phyloP scores from a whole-genome alignment of 2,329 filamentous ascomycete genomes.

The Mycogone perniciosa region DNA sequence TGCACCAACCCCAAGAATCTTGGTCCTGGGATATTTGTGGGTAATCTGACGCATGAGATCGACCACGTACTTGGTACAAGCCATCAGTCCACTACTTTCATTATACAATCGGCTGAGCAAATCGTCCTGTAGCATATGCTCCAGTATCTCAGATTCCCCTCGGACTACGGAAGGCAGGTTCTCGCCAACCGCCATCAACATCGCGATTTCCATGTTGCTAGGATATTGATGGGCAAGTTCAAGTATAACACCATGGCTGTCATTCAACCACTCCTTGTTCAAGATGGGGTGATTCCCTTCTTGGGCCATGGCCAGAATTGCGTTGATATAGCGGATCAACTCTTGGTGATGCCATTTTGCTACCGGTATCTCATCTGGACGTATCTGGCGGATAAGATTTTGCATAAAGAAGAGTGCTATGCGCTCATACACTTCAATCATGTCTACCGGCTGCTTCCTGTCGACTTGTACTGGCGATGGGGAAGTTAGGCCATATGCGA shows the following conservation, averaged over 20 bases:
- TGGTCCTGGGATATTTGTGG: slow-evolving; percentile 33
- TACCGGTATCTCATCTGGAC: not conserved
- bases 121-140: slow-evolving; percentile 29
- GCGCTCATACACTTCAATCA: not conserved
- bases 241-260: not conserved
- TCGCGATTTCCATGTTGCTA: not conserved
- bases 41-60: slow-evolving; percentile 20
- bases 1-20: slow-evolving; percentile 35
- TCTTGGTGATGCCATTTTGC: not conserved
- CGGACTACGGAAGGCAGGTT: slow-evolving; percentile 28
- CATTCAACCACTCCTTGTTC: slow-evolving; percentile 2
- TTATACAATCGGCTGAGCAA: slow-evolving; percentile 20
- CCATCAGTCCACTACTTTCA: not conserved
- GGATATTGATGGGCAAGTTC: not conserved
- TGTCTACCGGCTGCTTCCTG: not conserved
- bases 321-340: not conserved
- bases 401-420: not conserved
- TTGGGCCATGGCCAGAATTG: not conserved
- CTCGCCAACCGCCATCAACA: slow-evolving; percentile 20
- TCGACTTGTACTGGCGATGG: not conserved
- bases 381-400: not conserved
- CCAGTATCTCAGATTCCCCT: slow-evolving; percentile 29
- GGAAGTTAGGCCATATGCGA: not conserved
- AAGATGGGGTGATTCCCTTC: not conserved
- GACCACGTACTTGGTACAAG: not conserved